Base-by-base conservation (phyloP, 768 basidiomycete genomes). In the Trametes cinnabarina region DNA sequence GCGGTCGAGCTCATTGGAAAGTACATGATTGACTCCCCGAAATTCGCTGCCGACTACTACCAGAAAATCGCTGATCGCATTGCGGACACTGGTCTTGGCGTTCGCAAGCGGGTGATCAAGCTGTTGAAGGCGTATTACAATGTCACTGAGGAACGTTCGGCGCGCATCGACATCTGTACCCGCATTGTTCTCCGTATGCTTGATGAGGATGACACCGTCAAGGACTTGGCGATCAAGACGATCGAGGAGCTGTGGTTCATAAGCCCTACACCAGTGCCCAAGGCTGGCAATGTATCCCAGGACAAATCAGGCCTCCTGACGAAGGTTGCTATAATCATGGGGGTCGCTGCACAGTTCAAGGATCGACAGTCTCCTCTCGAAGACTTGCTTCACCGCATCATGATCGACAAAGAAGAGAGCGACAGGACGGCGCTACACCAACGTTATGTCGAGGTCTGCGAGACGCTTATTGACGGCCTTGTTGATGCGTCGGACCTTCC, bases 1-100 rank as follows among this genome's bases (percentile, higher is more conserved):
- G 94, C 96, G 5, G 92, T 99, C 14, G 97, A 98, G 68, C 76
- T 99, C 56, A 92, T 98, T 56, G 97, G 97, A n/a, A 96, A 94
- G 74, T 96, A 98, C 66, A 87, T 98, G 78, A 84, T 94, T 34
- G 88, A 93, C 60, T 86, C 88, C 0, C 92, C 93, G 0, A 86
- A 87, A 54, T 86, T 98, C n/a, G 92, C 91, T 0, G 82, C 83
- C 3, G 86, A 94, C 65, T 98, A 98, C 73, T 96, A 95, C 66
- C 78, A 81, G 46, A 86, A 86, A 70, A 91, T 99, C 51, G 85
- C 90, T 2, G 90, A 93, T 58, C 88, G 97, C 4, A 92, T 97
- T 63, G 89, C 91, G 37, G 97, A 99, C 69, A 90, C 95, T 51
- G 96, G 97, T 5, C 79, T 98, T 17, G 85, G 86, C 30, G 97